Percentiles rank a stretch among this genome's conserved stretches.
Evolutionary conservation across 1,284 basidiomycete species (phyloP).

Genomic region (Takashimella tepidaria): DNA sequence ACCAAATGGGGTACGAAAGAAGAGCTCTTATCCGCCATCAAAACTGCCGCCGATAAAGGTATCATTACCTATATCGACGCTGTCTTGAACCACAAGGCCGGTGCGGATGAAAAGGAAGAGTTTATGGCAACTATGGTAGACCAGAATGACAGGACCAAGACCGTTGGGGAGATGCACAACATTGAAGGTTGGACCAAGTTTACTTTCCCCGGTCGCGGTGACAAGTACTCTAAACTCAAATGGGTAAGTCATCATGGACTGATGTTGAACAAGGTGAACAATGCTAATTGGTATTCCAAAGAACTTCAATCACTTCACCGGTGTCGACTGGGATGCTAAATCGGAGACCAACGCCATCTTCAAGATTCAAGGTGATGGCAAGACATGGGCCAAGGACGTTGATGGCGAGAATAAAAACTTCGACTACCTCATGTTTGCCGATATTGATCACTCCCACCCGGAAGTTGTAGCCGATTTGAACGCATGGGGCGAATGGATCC

Average conservation of each 20-base stretch:
- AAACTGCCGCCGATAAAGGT: constrained; percentile 39
- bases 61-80: constrained; percentile 51
- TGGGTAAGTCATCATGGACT: constrained; percentile 43
- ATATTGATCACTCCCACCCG: constrained; percentile 69
- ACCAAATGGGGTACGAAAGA: constrained; percentile 92
- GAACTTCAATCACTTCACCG: constrained; percentile 54
- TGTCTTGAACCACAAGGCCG: constrained; percentile 56
- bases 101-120: constrained; percentile 72
- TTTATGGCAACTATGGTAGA: constrained; percentile 74
- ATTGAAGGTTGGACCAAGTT: constrained; percentile 86
- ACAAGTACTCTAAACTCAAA: constrained; percentile 56
- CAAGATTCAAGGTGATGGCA: constrained; percentile 55
- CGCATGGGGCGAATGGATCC: constrained; percentile 55
- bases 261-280: too few species aligned
- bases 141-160: constrained; percentile 51
- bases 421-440: constrained; percentile 49
- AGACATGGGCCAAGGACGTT: constrained; percentile 53
- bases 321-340: constrained; percentile 79
- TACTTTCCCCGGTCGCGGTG: constrained; percentile 70
- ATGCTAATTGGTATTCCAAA: too few species aligned
- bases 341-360: constrained; percentile 61
- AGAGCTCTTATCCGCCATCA: constrained; percentile 66
- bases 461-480: constrained; percentile 54
- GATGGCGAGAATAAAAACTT: constrained; percentile 51
- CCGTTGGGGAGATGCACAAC: constrained; percentile 59